Base-by-base conservation (phyloP, 805 yeast genomes). In the Metschnikowia borealis region DNA sequence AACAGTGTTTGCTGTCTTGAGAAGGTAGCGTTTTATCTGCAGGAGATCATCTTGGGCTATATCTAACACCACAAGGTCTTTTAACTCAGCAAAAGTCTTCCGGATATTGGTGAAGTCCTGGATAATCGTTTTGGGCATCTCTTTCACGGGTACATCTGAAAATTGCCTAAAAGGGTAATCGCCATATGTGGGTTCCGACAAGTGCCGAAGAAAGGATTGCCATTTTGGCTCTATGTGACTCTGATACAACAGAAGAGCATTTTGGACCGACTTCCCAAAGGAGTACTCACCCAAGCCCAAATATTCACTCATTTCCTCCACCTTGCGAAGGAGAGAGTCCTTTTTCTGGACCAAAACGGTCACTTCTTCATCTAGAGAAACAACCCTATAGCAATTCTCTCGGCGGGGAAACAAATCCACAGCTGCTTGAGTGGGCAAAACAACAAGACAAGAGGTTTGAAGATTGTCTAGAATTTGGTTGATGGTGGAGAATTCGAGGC, bases 161-260 rank as follows among this genome's bases (percentile, higher is more conserved):
- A 55, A 29, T 5, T 20, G 31, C 10, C 44, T 46, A 31, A 57
- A 56, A 2, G 59, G 61, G 44, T 57, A 57, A 14, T 38, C 31
- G 21, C 26, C 29, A 8, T 41, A 32, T 3, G 32, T 37, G 7
- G 39, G 35, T 14, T 38, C 33, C n/a, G 49, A 21, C 11, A 57
- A 43, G 36, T 46, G 49, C 17, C 45, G 37, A 15, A 56, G 40
- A 32, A 36, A 57, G 2, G 39, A 34, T 15, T 39, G 46, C 68
- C 68, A 64, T 7, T 38, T 43, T 4, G 62, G 62, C 26, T 46
- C 46, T 6, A 63, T 51, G 33, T 62, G 65, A 2, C 44, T 38
- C 29, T 61, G 44, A 46, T 57, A 60, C 33, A 64, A 49, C 48
- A 59, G 44, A 35, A 59, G 44, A 0, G 63, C 64, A 41, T 61